Evolutionary conservation across 2,329 filamentous ascomycete species (phyloP), one percentile per base, ranked within the genome.

Genomic region (Scedosporium aurantiacum): DNA sequence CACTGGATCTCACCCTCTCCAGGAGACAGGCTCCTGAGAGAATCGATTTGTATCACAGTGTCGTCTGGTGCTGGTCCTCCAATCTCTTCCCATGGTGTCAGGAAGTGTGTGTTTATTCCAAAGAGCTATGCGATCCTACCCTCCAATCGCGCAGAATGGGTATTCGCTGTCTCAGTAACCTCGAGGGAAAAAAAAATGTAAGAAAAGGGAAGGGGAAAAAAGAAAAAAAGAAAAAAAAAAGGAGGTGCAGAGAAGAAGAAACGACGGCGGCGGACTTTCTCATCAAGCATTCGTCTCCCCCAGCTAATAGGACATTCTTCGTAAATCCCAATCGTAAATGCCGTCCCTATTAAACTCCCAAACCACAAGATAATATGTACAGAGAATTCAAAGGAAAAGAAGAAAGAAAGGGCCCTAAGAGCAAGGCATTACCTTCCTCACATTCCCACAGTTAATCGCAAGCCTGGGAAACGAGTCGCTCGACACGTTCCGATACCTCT

Each of bases 391-490:
- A 47, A n/a, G 6, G 6, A 41, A 41, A 41, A 41, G 14, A 41
- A 41, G 6, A 41, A 41, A 14, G 43, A 3, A 5, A 10, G 7
- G 18, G 21, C n/a, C 50, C 23, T 27, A 54, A 54, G 50, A 54
- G 21, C 50, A 54, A 14, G 50, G n/a, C 50, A 21, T 25, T 3
- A 54, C 23, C n/a, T 54, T 23, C 12, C 21, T 14, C 12, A 60
- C 12, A 21, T 62, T 43, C 1, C 67, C 66, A 47, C 68, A 71
- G 65, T 67, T 67, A 21, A 72, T 65, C 25, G 65, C 66, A 4
- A 70, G 63, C 45, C 70, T 58, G 0, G 57, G 45, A 59, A 71
- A 70, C 5, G 59, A 4, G n/a, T 56, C 61, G 1, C 63, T 61
- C 4, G 67, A 57, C 32, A 62, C 58, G 5, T 61, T 58, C 60